These are phyloP conservation scores for Medicago ruthenica DNA, from an alignment of 306 rosid species.

Conservation along the genomic window DNA sequence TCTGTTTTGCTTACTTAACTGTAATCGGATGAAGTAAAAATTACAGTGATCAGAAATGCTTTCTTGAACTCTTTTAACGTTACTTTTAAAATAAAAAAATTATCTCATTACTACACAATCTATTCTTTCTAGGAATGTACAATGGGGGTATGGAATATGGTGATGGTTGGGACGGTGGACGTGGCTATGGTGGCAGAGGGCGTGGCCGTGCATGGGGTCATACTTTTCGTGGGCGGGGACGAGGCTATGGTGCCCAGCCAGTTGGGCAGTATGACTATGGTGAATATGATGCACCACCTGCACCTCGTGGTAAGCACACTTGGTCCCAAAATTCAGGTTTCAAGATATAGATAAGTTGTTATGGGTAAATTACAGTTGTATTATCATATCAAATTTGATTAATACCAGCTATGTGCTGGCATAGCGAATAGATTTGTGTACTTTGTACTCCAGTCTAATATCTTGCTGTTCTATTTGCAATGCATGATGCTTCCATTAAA, in stretches of 20 bases:
- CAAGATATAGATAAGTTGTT: conserved; percentile 9
- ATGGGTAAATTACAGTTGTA: neutral
- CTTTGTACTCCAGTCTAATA: neutral
- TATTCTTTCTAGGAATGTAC: conserved; percentile 57
- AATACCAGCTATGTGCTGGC: neutral
- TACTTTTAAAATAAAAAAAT: neutral
- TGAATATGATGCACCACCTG: conserved; percentile 69
- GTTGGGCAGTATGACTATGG: conserved; percentile 68
- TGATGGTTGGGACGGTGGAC: conserved; percentile 82
- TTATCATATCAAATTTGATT: conserved; percentile 9
- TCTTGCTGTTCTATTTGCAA: neutral
- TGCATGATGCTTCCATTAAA: neutral
- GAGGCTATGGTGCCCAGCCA: conserved; percentile 64
- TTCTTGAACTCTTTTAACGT: neutral
- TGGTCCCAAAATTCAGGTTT: conserved; percentile 18
- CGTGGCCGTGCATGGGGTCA: conserved; percentile 75
- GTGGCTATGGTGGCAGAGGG: conserved; percentile 76
- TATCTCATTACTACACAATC: neutral
- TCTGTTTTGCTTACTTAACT: conserved; percentile 31
- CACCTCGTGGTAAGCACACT: conserved; percentile 62
- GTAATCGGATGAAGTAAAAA: neutral
- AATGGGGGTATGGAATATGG: conserved; percentile 76
- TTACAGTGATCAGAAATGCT: neutral
- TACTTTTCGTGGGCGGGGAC: conserved; percentile 62
- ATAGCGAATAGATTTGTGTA: neutral